Evolutionary conservation across 805 yeast species (phyloP).

Genomic region (Zygotorulaspora danielsina): DNA sequence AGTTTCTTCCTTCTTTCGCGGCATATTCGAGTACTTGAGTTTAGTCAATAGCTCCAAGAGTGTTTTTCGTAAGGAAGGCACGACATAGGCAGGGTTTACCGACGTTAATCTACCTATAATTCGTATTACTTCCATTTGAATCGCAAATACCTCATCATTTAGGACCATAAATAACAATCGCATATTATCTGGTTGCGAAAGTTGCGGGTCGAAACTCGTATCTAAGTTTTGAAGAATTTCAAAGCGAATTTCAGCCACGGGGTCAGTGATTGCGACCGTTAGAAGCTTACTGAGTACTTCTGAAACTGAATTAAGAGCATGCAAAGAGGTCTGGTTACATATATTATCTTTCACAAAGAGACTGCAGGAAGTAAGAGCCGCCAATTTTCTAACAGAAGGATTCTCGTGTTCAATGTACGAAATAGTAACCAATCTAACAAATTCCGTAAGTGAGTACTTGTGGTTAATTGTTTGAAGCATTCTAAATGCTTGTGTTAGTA

Average conservation of each 20-base stretch:
- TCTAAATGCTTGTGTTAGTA: conserved; percentile 72
- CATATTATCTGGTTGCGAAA: conserved; percentile 91
- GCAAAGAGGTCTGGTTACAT: conserved; percentile 75
- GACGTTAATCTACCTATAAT: conserved; percentile 79
- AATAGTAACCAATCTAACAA: conserved; percentile 80
- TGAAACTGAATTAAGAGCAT: conserved; percentile 76
- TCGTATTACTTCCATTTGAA: conserved; percentile 71
- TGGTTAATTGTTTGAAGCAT: conserved; percentile 75
- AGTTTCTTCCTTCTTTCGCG: conserved; percentile 80
- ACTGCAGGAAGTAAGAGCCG: conserved; percentile 78
- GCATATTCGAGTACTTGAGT: conserved; percentile 72
- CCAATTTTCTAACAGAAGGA: conserved; percentile 73
- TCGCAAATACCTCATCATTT: conserved; percentile 83
- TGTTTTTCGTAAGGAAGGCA: conserved; percentile 85
- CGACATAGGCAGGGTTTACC: conserved; percentile 91
- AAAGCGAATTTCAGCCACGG: conserved; percentile 76
- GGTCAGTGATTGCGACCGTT: conserved; percentile 83
- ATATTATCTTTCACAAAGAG: conserved; percentile 76
- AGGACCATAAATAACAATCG: conserved; percentile 79
- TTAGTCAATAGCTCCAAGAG: conserved; percentile 81
- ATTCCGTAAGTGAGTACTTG: conserved; percentile 74
- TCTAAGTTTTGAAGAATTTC: conserved; percentile 73
- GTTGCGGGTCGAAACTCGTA: conserved; percentile 78
- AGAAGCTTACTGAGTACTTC: conserved; percentile 78
- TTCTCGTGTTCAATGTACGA: conserved; percentile 77